These are phyloP conservation scores for Penicillium rolfsii DNA, from an alignment of 2,329 filamentous ascomycete genomes.

Conservation along the genomic window DNA sequence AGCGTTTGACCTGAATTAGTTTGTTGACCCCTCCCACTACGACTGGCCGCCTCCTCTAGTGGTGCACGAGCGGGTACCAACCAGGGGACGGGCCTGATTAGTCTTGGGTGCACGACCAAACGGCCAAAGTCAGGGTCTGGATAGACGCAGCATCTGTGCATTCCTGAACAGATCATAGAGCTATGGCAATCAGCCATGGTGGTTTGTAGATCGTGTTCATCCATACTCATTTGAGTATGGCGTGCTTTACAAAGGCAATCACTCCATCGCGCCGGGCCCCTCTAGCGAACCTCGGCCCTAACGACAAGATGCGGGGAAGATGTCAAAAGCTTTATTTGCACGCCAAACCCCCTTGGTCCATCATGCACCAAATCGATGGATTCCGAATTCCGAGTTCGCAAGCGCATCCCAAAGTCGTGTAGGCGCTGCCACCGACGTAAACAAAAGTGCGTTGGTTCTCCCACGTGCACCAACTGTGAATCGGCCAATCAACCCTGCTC, in stretches of 20 bases:
- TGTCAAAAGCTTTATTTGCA: neutral
- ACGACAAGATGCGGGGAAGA: neutral
- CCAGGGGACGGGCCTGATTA: neutral
- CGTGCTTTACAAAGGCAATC: neutral
- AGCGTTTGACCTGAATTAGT: neutral
- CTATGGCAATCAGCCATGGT: neutral
- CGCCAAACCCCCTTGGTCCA: neutral
- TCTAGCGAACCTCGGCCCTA: neutral
- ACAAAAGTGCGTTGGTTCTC: conserved; percentile 30
- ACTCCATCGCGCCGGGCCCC: neutral
- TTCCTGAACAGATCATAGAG: neutral
- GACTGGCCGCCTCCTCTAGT: neutral
- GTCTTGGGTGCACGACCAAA: neutral
- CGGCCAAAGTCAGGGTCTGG: neutral
- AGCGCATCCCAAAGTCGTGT: conserved; percentile 31
- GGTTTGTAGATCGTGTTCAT: neutral
- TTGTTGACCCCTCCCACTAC: neutral
- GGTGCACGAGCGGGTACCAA: neutral
- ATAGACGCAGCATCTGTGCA: neutral
- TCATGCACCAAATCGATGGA: conserved; percentile 6
- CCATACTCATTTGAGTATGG: neutral
- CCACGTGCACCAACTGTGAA: conserved; percentile 28
- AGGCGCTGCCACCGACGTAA: conserved; percentile 31
- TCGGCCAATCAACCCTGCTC: conserved; percentile 25
- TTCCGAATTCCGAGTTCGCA: conserved; percentile 20